Percentiles rank a stretch among this genome's conserved stretches.
These are phyloP conservation scores for Xylaria hypoxylon DNA, from an alignment of 2,329 filamentous ascomycete species.

Conservation along the genomic window DNA sequence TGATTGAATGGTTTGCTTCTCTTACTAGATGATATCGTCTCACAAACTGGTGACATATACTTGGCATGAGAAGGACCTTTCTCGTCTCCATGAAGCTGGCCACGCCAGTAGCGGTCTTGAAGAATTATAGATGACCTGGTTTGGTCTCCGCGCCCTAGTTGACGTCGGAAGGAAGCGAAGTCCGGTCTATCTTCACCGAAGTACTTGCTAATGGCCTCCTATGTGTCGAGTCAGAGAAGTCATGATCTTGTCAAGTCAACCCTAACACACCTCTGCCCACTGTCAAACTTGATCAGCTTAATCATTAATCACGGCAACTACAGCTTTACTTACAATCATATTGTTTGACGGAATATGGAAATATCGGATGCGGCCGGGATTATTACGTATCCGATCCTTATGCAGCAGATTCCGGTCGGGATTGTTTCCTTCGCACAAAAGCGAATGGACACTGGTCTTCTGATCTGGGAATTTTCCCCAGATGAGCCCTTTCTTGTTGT, in stretches of 20 bases:
- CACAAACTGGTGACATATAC: slow-evolving; percentile 53
- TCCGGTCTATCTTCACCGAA: slow-evolving; percentile 41
- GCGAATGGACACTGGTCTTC: slow-evolving; percentile 30
- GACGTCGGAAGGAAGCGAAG: slow-evolving; percentile 18
- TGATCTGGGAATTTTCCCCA: slow-evolving; percentile 42
- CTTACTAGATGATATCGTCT: slow-evolving; percentile 44
- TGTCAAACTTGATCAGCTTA: slow-evolving; percentile 11
- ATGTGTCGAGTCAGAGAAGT: neutral
- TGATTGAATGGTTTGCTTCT: neutral
- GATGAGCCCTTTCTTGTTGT: too few relatives aligned
- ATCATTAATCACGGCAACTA: neutral
- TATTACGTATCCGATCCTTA: slow-evolving; percentile 2
- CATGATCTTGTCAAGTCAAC: neutral
- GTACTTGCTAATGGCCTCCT: slow-evolving; percentile 49
- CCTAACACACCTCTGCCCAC: slow-evolving; percentile 46
- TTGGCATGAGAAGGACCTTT: slow-evolving; percentile 48
- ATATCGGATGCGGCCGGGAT: slow-evolving; percentile 6
- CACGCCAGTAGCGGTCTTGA: slow-evolving; percentile 50
- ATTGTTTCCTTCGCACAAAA: slow-evolving; percentile 22
- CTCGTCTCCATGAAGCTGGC: slow-evolving; percentile 49
- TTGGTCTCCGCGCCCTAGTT: slow-evolving; percentile 21
- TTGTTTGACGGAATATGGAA: slow-evolving; percentile 19
- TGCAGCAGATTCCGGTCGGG: slow-evolving; percentile 4
- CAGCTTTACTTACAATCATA: slow-evolving; percentile 35
- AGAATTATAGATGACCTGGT: slow-evolving; percentile 46